Conservation (phyloP, 371 early-diverging fungal genomes). For the Phascolomyces articulosus region DNA sequence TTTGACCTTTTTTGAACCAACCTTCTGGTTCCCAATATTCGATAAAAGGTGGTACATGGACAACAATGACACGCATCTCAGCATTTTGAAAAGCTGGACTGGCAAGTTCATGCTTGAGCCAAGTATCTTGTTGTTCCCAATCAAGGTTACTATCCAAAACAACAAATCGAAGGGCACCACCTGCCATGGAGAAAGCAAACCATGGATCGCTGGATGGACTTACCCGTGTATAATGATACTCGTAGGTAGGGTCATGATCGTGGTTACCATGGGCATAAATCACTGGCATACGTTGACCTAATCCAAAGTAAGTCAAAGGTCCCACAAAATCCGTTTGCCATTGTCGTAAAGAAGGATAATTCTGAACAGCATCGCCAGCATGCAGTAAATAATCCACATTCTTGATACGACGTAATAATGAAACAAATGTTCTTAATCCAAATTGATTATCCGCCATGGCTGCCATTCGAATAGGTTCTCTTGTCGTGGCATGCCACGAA, state of each 20-base stretch:
- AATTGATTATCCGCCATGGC: constrained; percentile 68
- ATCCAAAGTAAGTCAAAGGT: constrained; percentile 61
- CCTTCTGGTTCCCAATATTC: constrained; percentile 81
- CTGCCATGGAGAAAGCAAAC: constrained; percentile 65
- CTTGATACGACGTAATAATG: constrained; percentile 47
- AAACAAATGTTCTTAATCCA: constrained; percentile 53
- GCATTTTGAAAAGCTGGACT: constrained; percentile 58
- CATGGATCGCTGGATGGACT: constrained; percentile 40
- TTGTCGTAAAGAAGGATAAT: constrained; percentile 57
- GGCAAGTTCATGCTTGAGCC: constrained; percentile 62
- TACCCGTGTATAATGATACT: constrained; percentile 52
- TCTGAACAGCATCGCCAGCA: constrained; percentile 72
- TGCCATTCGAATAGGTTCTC: constrained; percentile 55
- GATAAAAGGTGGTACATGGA: constrained; percentile 81
- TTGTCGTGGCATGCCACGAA: constrained; percentile 27
- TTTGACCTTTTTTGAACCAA: constrained; percentile 68
- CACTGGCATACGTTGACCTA: constrained; percentile 62
- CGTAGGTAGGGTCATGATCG: constrained; percentile 59
- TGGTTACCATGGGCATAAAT: constrained; percentile 83
- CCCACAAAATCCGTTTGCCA: constrained; percentile 79
- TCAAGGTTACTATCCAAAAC: constrained; percentile 76
- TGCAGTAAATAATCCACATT: constrained; percentile 56
- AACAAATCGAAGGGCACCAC: constrained; percentile 66
- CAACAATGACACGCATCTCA: constrained; percentile 67
- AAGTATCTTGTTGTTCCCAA: constrained; percentile 60